These are phyloP conservation scores for Pyropia haitanensis DNA, from an alignment of 23 red algal species.

Conservation along the genomic window DNA sequence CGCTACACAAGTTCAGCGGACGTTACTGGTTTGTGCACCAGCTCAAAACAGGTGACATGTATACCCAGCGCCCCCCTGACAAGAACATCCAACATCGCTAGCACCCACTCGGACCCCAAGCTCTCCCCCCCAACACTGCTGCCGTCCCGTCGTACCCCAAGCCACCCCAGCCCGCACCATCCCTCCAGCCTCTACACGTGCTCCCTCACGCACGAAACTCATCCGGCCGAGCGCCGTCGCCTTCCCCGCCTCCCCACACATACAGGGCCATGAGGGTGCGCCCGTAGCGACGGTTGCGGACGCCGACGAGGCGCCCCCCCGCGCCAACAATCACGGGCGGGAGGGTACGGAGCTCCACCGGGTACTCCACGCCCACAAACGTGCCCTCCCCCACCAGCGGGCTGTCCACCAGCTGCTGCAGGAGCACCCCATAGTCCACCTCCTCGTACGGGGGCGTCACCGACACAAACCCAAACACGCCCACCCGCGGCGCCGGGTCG, in stretches of 20 bases:
- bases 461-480: conserved; percentile 53
- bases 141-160: too few relatives aligned
- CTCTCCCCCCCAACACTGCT: too few relatives aligned
- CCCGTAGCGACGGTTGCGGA: conserved; percentile 89
- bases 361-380: conserved; percentile 94
- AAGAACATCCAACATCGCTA: too few relatives aligned
- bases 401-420: conserved; percentile 52
- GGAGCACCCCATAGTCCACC: conserved; percentile 77
- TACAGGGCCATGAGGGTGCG: conserved; percentile 86
- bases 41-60: too few relatives aligned
- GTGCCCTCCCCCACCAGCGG: conserved; percentile 72
- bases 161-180: too few relatives aligned
- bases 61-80: too few relatives aligned
- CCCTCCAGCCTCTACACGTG: too few relatives aligned
- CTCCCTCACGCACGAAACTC: conserved; percentile 37
- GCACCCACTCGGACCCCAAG: too few relatives aligned
- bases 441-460: conserved; percentile 98
- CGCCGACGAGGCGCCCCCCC: conserved; percentile 58
- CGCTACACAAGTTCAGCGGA: too few relatives aligned
- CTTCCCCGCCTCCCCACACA: conserved; percentile 48
- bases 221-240: conserved; percentile 60
- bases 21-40: too few relatives aligned
- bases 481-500: background rate
- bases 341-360: conserved; percentile 65
- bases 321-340: conserved; percentile 34